Base-by-base conservation (phyloP, 2,329 filamentous ascomycete species). In the Harringtonia lauricola region DNA sequence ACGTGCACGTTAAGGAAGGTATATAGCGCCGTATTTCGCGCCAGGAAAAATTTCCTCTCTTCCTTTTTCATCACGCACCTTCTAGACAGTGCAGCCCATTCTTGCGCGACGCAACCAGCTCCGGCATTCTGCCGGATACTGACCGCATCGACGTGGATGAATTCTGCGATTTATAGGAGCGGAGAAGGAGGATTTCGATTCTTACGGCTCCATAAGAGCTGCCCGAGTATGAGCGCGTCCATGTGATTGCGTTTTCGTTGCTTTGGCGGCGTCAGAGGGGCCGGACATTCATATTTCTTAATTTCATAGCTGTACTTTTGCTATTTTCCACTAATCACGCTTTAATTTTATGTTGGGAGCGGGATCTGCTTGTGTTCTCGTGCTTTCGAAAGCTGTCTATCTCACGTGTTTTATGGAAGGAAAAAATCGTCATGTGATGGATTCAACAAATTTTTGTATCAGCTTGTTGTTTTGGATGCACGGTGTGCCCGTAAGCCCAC, bases 221-320 rank as follows among this genome's bases (percentile, higher is more conserved):
- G 74, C 66, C 66, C 68, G 65, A 61, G 70, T 64, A 67, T 63
- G 62, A 66, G 50, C 52, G 47, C n/a, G 18, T 34, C 9, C 12
- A 18, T 14, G 24, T 44, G 10, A 64, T 62, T 53, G 52, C 37
- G 44, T 48, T 51, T 42, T 48, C 14, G 68, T 86, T 83, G 77
- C 76, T 75, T 74, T 75, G 81, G 79, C 81, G 77, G 84, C 79
- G 83, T 89, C 84, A 88, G 83, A 88, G 78, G 81, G 67, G 74
- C 74, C 79, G 68, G 56, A 88, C 83, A 88, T 78, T 18, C 12
- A 8, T 10, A 14, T 31, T 31, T 31, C 30, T 31, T 14, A n/a
- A 12, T 30, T 30, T 29, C n/a, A 5, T 4, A 17, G 13, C 15
- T 31, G 8, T 31, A 14, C 12, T 13, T n/a, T n/a, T n/a, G n/a